Evolutionary conservation across 1,284 basidiomycete genomes (phyloP), one percentile per base, ranked within the genome.

Genomic region (Inonotus hispidus): DNA sequence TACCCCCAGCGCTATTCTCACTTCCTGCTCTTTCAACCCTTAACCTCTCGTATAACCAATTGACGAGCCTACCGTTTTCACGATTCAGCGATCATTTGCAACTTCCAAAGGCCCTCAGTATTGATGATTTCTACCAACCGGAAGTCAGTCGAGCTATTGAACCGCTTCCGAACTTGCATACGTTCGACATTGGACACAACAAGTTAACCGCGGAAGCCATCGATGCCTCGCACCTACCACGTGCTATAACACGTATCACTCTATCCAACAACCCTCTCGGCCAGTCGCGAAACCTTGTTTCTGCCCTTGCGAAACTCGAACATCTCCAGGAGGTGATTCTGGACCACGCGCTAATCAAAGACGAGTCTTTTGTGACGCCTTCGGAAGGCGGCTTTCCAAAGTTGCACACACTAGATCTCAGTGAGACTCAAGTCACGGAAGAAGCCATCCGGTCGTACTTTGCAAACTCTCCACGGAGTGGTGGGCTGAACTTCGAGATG

Each of bases 41-140:
- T 56, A 88, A 92, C 66, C 62, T 92, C 10, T 87, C 89, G 1
- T 80, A 90, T 68, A 92, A 92, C 70, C 68, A 72, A 1, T 74
- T 92, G 8, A 77, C 77, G 5, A 66, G 79, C 0, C 73, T 92
- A 6, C 82, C 84, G 2, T 85, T 90, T 67, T 78, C 78, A n/a
- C 81, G 85, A 0, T 89, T 87, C 66, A 66, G 64, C 16, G 46
- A 63, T 3, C 53, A 57, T 19, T 47, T 58, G 2, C 32, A 62
- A 8, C 14, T 53, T 25, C 46, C 39, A 56, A 64, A 52, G 41
- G 64, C 56, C 69, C 63, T 66, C 61, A 16, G 74, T 21, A 73
- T 76, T n/a, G 74, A 76, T 45, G 79, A 79, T 64, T 86, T 89
- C 73, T 91, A 89, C 68, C 75, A 78, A 7, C 80, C 84, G 13